These are phyloP conservation scores for Mercurialis annua DNA, from an alignment of 345 rosid species.

Conservation along the genomic window DNA sequence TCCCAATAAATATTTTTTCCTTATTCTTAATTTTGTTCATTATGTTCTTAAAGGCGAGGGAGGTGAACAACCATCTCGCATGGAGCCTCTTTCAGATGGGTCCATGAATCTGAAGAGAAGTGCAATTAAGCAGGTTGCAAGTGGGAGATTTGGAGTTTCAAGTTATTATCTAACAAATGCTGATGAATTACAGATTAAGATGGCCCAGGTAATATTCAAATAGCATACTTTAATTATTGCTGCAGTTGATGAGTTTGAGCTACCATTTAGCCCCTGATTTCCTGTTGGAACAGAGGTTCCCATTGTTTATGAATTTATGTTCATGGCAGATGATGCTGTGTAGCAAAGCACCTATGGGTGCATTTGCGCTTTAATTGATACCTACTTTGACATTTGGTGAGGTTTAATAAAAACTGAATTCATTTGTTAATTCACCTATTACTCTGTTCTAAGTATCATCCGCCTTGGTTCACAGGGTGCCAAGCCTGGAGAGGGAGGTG, in stretches of 20 bases:
- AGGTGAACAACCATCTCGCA: slow-evolving; percentile 96
- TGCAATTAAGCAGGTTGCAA: slow-evolving; percentile 97
- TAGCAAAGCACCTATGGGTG: slow-evolving; percentile 44
- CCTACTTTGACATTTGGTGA: slow-evolving; percentile 46
- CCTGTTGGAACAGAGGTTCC: slow-evolving; percentile 46
- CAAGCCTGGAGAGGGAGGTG: slow-evolving; percentile 99
- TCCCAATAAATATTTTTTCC: neutral
- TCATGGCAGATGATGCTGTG: slow-evolving; percentile 59
- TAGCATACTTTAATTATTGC: neutral
- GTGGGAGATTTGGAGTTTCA: slow-evolving; percentile 99
- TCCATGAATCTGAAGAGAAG: slow-evolving; percentile 90
- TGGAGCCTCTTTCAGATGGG: slow-evolving; percentile 92
- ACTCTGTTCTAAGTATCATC: slow-evolving; percentile 20
- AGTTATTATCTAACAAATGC: slow-evolving; percentile 99
- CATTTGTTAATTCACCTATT: slow-evolving; percentile 16
- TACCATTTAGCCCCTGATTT: slow-evolving; percentile 33
- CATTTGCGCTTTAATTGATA: slow-evolving; percentile 44
- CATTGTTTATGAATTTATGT: slow-evolving; percentile 48
- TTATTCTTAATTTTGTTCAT: neutral
- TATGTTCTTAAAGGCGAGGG: slow-evolving; percentile 72
- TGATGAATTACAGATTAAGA: slow-evolving; percentile 94
- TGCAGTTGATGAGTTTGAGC: slow-evolving; percentile 20
- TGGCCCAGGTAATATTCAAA: slow-evolving; percentile 85
- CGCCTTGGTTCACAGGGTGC: slow-evolving; percentile 67
- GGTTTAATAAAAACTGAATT: slow-evolving; percentile 31